phyloP scores from a whole-genome alignment of 257 asterid species.

The Solanum gracilifrons region DNA sequence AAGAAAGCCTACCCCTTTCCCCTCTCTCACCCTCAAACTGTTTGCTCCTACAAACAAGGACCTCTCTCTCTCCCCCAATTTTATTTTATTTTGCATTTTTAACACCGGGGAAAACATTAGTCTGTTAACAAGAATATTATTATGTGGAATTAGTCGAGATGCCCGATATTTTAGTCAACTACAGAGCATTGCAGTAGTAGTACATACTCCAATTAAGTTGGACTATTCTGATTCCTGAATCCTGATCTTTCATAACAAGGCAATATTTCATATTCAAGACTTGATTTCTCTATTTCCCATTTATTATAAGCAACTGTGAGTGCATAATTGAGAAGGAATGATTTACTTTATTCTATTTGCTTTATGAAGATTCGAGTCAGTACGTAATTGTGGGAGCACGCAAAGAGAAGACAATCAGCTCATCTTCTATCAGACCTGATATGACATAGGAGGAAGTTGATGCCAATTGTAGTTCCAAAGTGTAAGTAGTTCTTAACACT shows the following conservation, averaged over 20 bases:
- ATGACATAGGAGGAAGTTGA: background rate
- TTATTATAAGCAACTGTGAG: background rate
- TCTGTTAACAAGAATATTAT: background rate
- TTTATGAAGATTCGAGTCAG: background rate
- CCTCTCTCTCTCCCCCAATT: background rate
- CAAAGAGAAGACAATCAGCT: background rate
- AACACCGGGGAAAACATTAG: background rate
- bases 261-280: background rate
- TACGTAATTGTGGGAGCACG: background rate
- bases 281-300: background rate
- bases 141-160: background rate
- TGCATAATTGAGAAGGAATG: background rate
- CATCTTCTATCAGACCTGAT: background rate
- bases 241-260: background rate
- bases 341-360: background rate
- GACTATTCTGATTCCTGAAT: background rate
- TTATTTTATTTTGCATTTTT: background rate
- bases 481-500: background rate
- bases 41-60: slow-evolving; percentile 26
- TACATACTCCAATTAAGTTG: background rate
- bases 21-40: slow-evolving; percentile 2
- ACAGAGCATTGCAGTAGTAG: background rate
- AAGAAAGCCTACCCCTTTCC: slow-evolving; percentile 10
- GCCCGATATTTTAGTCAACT: background rate
- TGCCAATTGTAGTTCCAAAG: background rate